Percentiles rank a stretch among this genome's conserved stretches.
Evolutionary conservation across 805 yeast species (phyloP).

Genomic region (Candida maris): DNA sequence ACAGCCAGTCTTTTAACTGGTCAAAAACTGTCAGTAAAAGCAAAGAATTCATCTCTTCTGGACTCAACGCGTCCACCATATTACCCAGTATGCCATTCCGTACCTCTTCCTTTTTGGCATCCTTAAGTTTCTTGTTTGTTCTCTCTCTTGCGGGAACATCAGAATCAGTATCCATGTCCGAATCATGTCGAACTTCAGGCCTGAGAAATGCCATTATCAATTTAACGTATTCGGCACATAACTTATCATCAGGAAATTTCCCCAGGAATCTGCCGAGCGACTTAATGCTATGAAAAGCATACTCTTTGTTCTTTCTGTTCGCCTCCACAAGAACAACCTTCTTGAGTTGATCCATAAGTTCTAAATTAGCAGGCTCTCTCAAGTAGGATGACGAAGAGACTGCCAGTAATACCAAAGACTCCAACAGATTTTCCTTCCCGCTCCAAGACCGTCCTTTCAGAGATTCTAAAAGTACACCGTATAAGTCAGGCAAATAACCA

Average conservation of each 20-base stretch:
- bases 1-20: slow-evolving; percentile 27
- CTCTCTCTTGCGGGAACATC: slow-evolving; percentile 28
- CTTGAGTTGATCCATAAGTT: slow-evolving; percentile 36
- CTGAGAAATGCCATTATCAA: slow-evolving; percentile 21
- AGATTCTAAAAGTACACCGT: slow-evolving; percentile 54
- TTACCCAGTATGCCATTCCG: slow-evolving; percentile 12
- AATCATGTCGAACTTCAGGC: slow-evolving; percentile 26
- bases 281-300: slow-evolving; percentile 54
- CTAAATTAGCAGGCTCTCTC: slow-evolving; percentile 21
- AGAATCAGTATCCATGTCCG: slow-evolving; percentile 37
- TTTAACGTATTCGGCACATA: slow-evolving; percentile 37
- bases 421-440: slow-evolving; percentile 77
- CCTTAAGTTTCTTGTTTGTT: slow-evolving; percentile 16
- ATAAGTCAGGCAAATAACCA: slow-evolving; percentile 33
- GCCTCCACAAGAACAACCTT: slow-evolving; percentile 56
- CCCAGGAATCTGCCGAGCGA: slow-evolving; percentile 47
- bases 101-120: slow-evolving; percentile 19
- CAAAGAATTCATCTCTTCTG: slow-evolving; percentile 45
- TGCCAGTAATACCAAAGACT: slow-evolving; percentile 61
- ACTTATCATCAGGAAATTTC: slow-evolving; percentile 28
- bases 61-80: slow-evolving; percentile 27
- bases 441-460: slow-evolving; percentile 79
- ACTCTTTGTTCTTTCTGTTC: slow-evolving; percentile 59
- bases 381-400: slow-evolving; percentile 41
- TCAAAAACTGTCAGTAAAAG: slow-evolving; percentile 36